Conservation (phyloP, 140 eudicot species). For the Stevia rebaudiana region DNA sequence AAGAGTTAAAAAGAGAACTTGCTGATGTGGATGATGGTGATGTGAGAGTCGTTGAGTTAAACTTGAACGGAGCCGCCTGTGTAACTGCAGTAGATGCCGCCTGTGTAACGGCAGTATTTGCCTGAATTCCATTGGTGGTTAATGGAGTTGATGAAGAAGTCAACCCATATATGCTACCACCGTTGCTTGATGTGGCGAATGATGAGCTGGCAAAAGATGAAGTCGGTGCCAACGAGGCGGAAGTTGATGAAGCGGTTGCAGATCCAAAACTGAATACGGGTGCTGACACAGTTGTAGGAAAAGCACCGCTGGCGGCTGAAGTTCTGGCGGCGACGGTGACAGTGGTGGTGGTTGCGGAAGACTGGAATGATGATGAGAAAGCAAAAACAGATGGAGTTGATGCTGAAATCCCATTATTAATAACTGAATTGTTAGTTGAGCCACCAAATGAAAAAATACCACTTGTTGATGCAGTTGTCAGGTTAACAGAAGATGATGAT, state of each 20-base stretch:
- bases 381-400: slow-evolving; percentile 20
- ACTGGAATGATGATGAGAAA: slow-evolving; percentile 12
- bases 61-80: slow-evolving; percentile 33
- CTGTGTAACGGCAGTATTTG: slow-evolving; percentile 21
- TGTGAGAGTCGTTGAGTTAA: slow-evolving; percentile 35
- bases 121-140: slow-evolving; percentile 23
- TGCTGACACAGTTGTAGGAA: slow-evolving; percentile 22
- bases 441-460: slow-evolving; percentile 24
- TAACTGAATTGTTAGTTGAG: slow-evolving; percentile 17
- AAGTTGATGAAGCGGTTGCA: slow-evolving; percentile 18
- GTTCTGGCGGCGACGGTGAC: slow-evolving; percentile 12
- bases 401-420: slow-evolving; percentile 32
- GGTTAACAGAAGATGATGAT: slow-evolving; percentile 19
- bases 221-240: slow-evolving; percentile 19
- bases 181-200: slow-evolving; percentile 18
- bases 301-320: slow-evolving; percentile 18
- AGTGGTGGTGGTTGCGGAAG: slow-evolving; percentile 23
- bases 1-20: slow-evolving; percentile 25
- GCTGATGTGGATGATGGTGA: slow-evolving; percentile 27
- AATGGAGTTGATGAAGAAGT: slow-evolving; percentile 28
- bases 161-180: slow-evolving; percentile 34
- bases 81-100: slow-evolving; percentile 33
- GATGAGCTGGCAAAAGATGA: slow-evolving; percentile 25
- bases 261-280: slow-evolving; percentile 32
- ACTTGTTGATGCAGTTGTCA: slow-evolving; percentile 21